Percentiles rank a stretch among this genome's conserved stretches.
These are phyloP conservation scores for Herpetomonas tarakana DNA, from an alignment of 208 protist genomes.

Conservation along the genomic window DNA sequence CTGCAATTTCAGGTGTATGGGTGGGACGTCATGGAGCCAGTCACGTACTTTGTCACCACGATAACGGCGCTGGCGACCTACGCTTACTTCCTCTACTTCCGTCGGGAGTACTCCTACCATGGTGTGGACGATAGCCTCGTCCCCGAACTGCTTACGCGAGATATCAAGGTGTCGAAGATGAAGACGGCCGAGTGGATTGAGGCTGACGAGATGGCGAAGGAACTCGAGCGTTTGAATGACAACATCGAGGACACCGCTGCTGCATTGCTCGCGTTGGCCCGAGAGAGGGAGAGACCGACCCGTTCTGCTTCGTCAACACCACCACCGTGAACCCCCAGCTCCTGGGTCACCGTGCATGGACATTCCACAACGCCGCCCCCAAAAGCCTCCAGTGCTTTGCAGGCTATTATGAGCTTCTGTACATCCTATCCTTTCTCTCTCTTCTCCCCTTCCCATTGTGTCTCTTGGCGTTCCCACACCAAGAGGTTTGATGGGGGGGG, in stretches of 20 bases:
- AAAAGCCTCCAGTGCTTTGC: no score
- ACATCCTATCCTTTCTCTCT: no score
- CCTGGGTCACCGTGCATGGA: no score
- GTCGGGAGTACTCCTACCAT: slow-evolving; percentile 42
- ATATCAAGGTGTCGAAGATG: slow-evolving; percentile 11
- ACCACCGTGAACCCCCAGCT: no score
- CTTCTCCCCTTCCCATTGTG: no score
- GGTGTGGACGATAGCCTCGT: slow-evolving; percentile 52
- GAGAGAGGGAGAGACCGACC: no score
- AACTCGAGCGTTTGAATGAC: slow-evolving; percentile 17
- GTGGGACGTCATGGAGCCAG: slow-evolving; percentile 85
- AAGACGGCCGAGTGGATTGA: slow-evolving; percentile 18
- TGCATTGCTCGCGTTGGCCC: slow-evolving; percentile 9
- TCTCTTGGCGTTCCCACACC: no score
- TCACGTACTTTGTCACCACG: slow-evolving; percentile 75
- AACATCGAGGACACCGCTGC: slow-evolving; percentile 13
- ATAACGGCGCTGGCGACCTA: slow-evolving; percentile 44
- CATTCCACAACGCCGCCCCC: no score
- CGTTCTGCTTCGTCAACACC: no score
- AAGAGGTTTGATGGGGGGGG: no score
- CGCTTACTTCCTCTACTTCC: slow-evolving; percentile 57
- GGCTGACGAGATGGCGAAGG: slow-evolving; percentile 14
- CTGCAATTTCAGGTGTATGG: slow-evolving; percentile 73
- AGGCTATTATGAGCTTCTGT: no score
- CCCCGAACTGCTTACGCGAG: slow-evolving; percentile 22